Evolutionary conservation across 176 grass and related monocot genomes (phyloP).

Genomic region (Hsuehochloa calcarea): DNA sequence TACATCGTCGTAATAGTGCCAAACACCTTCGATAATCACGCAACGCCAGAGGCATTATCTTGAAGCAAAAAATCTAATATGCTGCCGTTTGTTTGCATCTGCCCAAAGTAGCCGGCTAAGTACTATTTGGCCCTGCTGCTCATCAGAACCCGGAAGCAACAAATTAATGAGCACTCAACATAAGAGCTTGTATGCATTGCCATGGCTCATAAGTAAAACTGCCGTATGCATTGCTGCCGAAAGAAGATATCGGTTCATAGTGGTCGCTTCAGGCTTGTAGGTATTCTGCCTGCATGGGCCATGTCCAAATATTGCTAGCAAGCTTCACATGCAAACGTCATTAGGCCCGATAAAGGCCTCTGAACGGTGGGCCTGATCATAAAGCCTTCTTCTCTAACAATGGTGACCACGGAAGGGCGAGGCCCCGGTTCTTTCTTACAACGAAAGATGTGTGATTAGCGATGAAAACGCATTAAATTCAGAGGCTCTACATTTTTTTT

Average conservation of each 20-base stretch:
- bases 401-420: too few species aligned
- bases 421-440: too few species aligned
- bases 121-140: background rate
- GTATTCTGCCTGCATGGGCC: background rate
- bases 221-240: background rate
- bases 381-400: background rate
- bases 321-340: background rate
- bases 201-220: background rate
- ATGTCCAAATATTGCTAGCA: background rate
- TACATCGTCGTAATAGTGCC: background rate
- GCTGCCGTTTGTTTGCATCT: background rate
- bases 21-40: slow-evolving; percentile 15
- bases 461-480: too few species aligned
- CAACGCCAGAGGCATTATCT: background rate
- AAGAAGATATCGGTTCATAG: background rate
- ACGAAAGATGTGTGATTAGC: too few species aligned
- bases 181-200: background rate
- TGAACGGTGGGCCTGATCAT: too few species aligned
- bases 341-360: background rate
- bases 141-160: background rate
- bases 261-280: background rate
- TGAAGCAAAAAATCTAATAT: background rate
- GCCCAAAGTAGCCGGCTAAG: background rate
- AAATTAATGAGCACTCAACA: background rate
- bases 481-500: too few species aligned